A percentile compares a stretch with the other conserved stretches of the same genome.
These are phyloP conservation scores for Purpureocillium takamizusanense DNA, from an alignment of 2,329 filamentous ascomycete species.

Conservation along the genomic window DNA sequence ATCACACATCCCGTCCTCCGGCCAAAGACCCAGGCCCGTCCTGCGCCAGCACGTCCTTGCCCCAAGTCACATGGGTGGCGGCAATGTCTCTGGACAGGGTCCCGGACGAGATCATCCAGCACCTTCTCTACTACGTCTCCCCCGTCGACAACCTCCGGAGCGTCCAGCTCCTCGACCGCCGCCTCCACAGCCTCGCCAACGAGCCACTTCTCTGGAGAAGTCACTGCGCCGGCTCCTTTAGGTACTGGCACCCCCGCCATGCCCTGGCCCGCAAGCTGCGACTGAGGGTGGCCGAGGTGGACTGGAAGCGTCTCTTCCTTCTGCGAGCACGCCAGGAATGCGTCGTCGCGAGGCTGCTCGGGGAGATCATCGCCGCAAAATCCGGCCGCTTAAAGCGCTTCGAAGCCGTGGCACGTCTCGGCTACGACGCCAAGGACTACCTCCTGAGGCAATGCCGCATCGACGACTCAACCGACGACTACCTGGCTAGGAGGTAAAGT, in stretches of 20 bases:
- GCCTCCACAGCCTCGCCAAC: constrained; percentile 56
- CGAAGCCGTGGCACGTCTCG: constrained; percentile 59
- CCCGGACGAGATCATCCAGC: constrained; percentile 78
- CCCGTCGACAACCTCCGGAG: constrained; percentile 42
- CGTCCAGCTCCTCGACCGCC: constrained; percentile 48
- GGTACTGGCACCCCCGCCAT: constrained; percentile 65
- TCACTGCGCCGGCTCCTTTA: constrained; percentile 62
- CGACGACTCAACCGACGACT: constrained; percentile 56
- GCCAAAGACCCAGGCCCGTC: too few species aligned
- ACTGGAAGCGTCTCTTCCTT: constrained; percentile 68
- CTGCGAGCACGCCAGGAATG: constrained; percentile 43
- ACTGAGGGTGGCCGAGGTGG: constrained; percentile 42
- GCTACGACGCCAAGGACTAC: constrained; percentile 84
- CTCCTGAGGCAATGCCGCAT: constrained; percentile 57
- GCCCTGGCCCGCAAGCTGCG: constrained; percentile 47
- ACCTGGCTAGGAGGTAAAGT: constrained; percentile 59
- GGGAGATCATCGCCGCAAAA: constrained; percentile 63
- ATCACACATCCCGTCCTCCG: too few species aligned
- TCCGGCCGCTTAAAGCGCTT: constrained; percentile 61
- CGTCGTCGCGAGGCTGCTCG: constrained; percentile 44
- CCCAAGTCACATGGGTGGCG: constrained; percentile 9
- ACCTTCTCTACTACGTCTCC: constrained; percentile 58
- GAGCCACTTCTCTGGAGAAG: constrained; percentile 72
- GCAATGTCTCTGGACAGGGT: constrained; percentile 37
- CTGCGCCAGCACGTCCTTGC: too few species aligned